Percentiles rank a stretch among this genome's conserved stretches.
phyloP scores from a whole-genome alignment of 2,329 filamentous ascomycete genomes.

The Nigrograna mackinnonii region DNA sequence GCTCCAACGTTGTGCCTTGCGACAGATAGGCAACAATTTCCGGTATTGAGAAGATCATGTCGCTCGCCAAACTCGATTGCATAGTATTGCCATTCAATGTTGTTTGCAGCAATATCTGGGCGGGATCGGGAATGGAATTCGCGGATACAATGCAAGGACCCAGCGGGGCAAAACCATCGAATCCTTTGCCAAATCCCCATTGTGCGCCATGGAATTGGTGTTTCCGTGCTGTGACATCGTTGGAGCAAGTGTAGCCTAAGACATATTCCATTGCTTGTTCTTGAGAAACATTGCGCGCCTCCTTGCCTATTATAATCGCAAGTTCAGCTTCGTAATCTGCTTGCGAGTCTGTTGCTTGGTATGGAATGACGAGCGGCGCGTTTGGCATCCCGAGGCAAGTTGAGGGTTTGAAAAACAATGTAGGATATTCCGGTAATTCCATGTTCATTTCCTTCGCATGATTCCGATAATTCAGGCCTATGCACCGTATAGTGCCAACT shows the following conservation, averaged over 20 bases:
- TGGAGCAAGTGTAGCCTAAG: slow-evolving; percentile 55
- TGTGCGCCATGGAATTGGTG: slow-evolving; percentile 49
- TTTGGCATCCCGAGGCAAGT: slow-evolving; percentile 14
- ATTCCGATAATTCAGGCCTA: slow-evolving; percentile 46
- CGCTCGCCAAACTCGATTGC: slow-evolving; percentile 43
- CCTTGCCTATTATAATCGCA: slow-evolving; percentile 52
- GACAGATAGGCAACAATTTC: slow-evolving; percentile 49
- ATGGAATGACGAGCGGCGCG: slow-evolving; percentile 13
- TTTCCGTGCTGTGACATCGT: slow-evolving; percentile 56
- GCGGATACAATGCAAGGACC: slow-evolving; percentile 51
- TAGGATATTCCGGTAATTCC: slow-evolving; percentile 13
- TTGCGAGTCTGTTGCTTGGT: slow-evolving; percentile 13
- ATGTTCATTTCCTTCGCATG: slow-evolving; percentile 20
- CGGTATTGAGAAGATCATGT: slow-evolving; percentile 52
- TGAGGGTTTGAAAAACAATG: slow-evolving; percentile 21
- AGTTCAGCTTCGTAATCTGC: slow-evolving; percentile 26
- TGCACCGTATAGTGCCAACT: slow-evolving; percentile 48
- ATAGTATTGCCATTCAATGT: slow-evolving; percentile 49
- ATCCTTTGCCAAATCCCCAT: slow-evolving; percentile 57
- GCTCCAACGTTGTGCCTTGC: slow-evolving; percentile 42
- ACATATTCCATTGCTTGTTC: slow-evolving; percentile 51
- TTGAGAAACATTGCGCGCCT: slow-evolving; percentile 49
- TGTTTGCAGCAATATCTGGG: slow-evolving; percentile 44
- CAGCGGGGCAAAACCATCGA: slow-evolving; percentile 57
- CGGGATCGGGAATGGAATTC: slow-evolving; percentile 44